Base-by-base conservation (phyloP, 108 stramenopile genomes). In the Cyclostephanos invisitatus region DNA sequence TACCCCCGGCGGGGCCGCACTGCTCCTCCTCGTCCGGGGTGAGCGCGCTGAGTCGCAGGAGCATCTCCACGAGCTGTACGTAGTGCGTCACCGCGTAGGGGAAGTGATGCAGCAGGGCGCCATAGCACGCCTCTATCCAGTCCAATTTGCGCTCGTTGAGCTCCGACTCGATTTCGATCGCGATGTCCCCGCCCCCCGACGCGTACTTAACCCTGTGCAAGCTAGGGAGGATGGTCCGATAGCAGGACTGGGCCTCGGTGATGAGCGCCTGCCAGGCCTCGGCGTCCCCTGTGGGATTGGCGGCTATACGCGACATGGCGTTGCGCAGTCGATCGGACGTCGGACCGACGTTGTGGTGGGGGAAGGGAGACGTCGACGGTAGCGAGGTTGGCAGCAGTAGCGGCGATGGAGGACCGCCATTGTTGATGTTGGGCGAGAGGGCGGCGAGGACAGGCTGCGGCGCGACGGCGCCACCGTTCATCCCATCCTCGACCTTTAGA, bases 201-300 rank as follows among this genome's bases (percentile, higher is more conserved):
- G 27, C n/a, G 50, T 69, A 24, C 44, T 54, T 69, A 20, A 67
- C 22, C 71, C 60, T 72, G 38, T 68, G 51, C 71, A 69, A 40
- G 18, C 42, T 58, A 27, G 80, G 75, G 40, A 77, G 24, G 22
- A 81, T 53, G 15, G 61, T 68, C 21, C 87, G 82, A 62, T 84
- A 92, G 53, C 89, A 87, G 12, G 82, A 64, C 25, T 68, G 64
- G 8, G 84, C 89, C 75, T 94, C 93, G 10, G 88, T 89, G 51
- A 94, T 75, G 9, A 94, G 37, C 5, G 88, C 93, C 62, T 82
- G 76, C 93, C 93, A 94, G 37, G 93, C 93, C 81, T 94, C 93
- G 20, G 87, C 85, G 63, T 94, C 93, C 35, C 80, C 49, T 1
- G 59, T 66, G 11, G 93, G 93, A 66, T 82, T 42, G 44, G 81